Conservation (phyloP, 2,329 filamentous ascomycete species). For the Podosphaera xanthii region DNA sequence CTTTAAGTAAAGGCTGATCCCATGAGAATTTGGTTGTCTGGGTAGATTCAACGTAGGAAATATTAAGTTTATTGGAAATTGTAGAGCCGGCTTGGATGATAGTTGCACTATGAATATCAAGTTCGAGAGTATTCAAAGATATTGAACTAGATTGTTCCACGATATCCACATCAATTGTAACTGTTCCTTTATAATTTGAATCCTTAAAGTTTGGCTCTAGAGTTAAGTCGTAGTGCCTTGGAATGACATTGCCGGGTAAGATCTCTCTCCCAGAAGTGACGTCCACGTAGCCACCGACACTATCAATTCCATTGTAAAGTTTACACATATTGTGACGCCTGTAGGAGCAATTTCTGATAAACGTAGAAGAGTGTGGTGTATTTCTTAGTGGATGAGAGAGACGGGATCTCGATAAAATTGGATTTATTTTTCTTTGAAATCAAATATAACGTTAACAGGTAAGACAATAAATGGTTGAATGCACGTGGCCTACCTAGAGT, state of each 20-base stretch:
- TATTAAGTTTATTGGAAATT: constrained; percentile 35
- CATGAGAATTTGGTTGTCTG: constrained; percentile 72
- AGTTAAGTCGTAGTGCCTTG: constrained; percentile 76
- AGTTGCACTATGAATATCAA: constrained; percentile 57
- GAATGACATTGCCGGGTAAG: constrained; percentile 75
- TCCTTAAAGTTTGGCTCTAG: constrained; percentile 78
- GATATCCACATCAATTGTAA: constrained; percentile 71
- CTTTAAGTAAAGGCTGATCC: constrained; percentile 46
- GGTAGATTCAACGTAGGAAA: constrained; percentile 54
- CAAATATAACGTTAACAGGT: too few relatives aligned
- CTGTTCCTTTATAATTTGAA: constrained; percentile 67
- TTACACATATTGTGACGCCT: constrained; percentile 50
- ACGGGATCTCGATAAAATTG: constrained; percentile 1
- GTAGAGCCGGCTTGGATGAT: constrained; percentile 36
- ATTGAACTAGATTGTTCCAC: constrained; percentile 65
- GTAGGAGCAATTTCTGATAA: constrained; percentile 45
- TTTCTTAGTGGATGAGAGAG: constrained; percentile 6
- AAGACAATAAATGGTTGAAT: background rate
- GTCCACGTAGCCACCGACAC: constrained; percentile 31
- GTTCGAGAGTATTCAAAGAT: constrained; percentile 67
- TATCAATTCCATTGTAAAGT: constrained; percentile 30
- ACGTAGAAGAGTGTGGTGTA: constrained; percentile 8
- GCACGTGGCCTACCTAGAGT: background rate
- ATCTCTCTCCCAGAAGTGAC: constrained; percentile 53
- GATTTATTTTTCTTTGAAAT: too few relatives aligned